A percentile compares a stretch with the other conserved stretches of the same genome.
Evolutionary conservation across 345 rosid genomes (phyloP).

Genomic region (Raphanus raphanistrum): DNA sequence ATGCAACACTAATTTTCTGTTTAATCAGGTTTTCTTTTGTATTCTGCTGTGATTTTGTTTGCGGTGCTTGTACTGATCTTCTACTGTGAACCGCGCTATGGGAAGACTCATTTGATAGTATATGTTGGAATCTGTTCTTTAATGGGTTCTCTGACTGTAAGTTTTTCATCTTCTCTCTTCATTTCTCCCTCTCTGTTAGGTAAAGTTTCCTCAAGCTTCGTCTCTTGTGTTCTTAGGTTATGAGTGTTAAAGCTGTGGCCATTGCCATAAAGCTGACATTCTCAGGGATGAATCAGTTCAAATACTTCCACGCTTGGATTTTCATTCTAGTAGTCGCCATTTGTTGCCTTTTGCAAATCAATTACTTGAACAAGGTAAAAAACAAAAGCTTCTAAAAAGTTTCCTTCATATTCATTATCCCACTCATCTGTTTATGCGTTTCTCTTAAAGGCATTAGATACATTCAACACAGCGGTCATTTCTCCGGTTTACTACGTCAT

Average conservation of each 20-base stretch:
- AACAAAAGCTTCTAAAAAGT: not conserved
- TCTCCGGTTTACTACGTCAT: constrained; percentile 92
- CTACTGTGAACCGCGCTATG: constrained; percentile 65
- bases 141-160: constrained; percentile 90
- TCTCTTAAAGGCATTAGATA: constrained; percentile 78
- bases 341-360: constrained; percentile 70
- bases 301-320: constrained; percentile 70
- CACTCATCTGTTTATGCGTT: not conserved
- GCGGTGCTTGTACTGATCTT: constrained; percentile 61
- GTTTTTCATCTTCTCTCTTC: constrained; percentile 10
- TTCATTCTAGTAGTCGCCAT: constrained; percentile 54
- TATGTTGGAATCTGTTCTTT: constrained; percentile 93
- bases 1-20: not conserved
- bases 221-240: constrained; percentile 50
- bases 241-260: constrained; percentile 80
- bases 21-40: constrained; percentile 68
- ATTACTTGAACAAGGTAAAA: constrained; percentile 86
- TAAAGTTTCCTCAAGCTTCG: not conserved
- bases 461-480: constrained; percentile 84
- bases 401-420: not conserved
- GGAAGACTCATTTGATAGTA: constrained; percentile 70
- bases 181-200: not conserved
- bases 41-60: constrained; percentile 45
- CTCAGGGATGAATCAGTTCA: constrained; percentile 68
- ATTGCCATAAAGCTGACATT: constrained; percentile 80